phyloP scores from a whole-genome alignment of 345 rosid species.

The Eucalyptus globulus region DNA sequence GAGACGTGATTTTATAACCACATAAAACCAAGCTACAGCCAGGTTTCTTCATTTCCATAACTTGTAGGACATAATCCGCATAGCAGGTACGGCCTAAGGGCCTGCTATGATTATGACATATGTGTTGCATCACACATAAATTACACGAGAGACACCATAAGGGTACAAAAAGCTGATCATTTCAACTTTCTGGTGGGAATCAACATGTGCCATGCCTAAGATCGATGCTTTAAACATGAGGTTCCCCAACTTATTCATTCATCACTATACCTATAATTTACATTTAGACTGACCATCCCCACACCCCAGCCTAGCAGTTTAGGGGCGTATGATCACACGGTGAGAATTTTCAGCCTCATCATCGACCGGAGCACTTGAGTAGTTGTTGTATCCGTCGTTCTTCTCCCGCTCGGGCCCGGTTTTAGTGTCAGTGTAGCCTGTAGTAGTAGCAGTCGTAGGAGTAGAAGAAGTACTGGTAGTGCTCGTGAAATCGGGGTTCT shows the following conservation, averaged over 20 bases:
- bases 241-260: neutral
- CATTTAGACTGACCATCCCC: neutral
- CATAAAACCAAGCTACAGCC: neutral
- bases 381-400: neutral
- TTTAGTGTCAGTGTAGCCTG: neutral
- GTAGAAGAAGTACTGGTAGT: neutral
- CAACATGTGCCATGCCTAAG: neutral
- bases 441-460: neutral
- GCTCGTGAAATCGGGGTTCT: neutral
- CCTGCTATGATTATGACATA: neutral
- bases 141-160: neutral
- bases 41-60: neutral
- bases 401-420: neutral
- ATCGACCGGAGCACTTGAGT: neutral
- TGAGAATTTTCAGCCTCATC: rapidly evolving
- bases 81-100: neutral
- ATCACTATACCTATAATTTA: neutral
- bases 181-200: neutral
- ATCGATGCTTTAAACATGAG: neutral
- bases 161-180: neutral
- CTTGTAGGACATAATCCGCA: neutral
- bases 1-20: neutral
- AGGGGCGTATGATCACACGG: neutral
- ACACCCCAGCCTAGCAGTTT: neutral
- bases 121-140: neutral